Conservation (phyloP, 306 rosid genomes). For the Acacia melanoxylon region DNA sequence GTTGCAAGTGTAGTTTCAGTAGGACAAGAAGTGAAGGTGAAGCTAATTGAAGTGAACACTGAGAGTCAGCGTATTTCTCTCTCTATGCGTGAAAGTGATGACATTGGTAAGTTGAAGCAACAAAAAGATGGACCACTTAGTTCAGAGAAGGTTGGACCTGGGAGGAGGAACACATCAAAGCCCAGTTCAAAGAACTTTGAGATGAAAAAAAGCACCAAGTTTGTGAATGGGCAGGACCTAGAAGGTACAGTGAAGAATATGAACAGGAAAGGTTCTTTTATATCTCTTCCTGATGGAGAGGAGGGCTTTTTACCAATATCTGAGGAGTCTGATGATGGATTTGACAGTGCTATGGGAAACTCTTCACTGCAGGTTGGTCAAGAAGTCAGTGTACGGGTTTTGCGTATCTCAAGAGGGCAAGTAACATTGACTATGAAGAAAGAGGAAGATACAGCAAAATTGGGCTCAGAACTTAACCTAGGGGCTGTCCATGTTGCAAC, state of each 20-base stretch:
- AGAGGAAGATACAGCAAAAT: conserved; percentile 56
- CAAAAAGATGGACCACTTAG: conserved; percentile 51
- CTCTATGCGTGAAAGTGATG: conserved; percentile 76
- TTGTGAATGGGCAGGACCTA: conserved; percentile 75
- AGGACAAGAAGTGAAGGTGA: conserved; percentile 98
- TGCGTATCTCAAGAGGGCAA: conserved; percentile 78
- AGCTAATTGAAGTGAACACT: conserved; percentile 71
- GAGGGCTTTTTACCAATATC: conserved; percentile 89
- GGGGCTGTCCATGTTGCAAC: conserved; percentile 69
- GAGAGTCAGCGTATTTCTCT: conserved; percentile 90
- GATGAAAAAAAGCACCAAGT: conserved; percentile 54
- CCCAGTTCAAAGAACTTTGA: conserved; percentile 57
- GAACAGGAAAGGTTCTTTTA: conserved; percentile 79
- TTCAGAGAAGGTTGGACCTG: conserved; percentile 59
- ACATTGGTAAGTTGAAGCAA: conserved; percentile 44
- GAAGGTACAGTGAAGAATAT: conserved; percentile 85
- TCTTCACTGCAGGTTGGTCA: conserved; percentile 72
- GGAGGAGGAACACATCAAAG: conserved; percentile 58
- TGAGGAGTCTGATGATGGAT: conserved; percentile 78
- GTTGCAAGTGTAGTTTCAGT: conserved; percentile 82
- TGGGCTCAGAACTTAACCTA: conserved; percentile 44
- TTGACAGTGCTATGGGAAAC: conserved; percentile 73
- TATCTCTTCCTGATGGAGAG: conserved; percentile 96
- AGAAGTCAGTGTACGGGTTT: conserved; percentile 79
- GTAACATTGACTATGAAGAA: conserved; percentile 96